These are phyloP conservation scores for Debaryomyces hansenii DNA, from an alignment of 805 yeast species.

Conservation along the genomic window DNA sequence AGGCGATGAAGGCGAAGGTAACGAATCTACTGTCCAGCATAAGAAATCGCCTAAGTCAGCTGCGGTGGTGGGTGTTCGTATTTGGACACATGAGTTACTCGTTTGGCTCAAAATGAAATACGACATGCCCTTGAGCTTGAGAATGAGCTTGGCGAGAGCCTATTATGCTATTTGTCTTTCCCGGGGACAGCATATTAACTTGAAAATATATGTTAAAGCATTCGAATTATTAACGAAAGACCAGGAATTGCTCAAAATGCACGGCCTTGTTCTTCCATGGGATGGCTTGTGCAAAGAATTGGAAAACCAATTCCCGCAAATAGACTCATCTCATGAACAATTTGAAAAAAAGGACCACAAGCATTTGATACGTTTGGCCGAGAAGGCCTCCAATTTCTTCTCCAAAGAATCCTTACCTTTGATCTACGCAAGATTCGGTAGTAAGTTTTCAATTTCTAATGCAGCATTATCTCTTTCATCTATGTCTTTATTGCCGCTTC, in stretches of 20 bases:
- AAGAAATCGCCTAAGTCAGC: constrained; percentile 67
- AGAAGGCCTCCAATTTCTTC: constrained; percentile 56
- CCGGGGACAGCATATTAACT: constrained; percentile 66
- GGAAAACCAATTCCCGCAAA: constrained; percentile 28
- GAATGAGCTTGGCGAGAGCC: constrained; percentile 62
- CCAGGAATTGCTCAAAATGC: constrained; percentile 34
- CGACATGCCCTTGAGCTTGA: constrained; percentile 67
- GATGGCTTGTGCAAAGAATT: constrained; percentile 40
- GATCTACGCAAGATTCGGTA: constrained; percentile 51
- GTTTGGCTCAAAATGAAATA: constrained; percentile 78
- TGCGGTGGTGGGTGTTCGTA: constrained; percentile 69
- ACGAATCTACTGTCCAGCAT: constrained; percentile 48
- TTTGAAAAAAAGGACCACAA: constrained; percentile 50
- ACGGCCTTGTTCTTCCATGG: constrained; percentile 54
- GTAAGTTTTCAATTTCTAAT: constrained; percentile 54
- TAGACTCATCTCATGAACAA: constrained; percentile 46
- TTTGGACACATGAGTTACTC: constrained; percentile 85
- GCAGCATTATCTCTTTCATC: constrained; percentile 52
- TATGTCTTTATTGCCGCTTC: constrained; percentile 54
- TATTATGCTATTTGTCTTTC: constrained; percentile 71
- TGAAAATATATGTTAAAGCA: constrained; percentile 60
- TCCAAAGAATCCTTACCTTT: constrained; percentile 46
- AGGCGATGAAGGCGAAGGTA: constrained; percentile 34
- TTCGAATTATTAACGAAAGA: constrained; percentile 59
- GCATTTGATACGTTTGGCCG: constrained; percentile 51